Evolutionary conservation across 768 basidiomycete species (phyloP).

Genomic region (Boletellus ananas): DNA sequence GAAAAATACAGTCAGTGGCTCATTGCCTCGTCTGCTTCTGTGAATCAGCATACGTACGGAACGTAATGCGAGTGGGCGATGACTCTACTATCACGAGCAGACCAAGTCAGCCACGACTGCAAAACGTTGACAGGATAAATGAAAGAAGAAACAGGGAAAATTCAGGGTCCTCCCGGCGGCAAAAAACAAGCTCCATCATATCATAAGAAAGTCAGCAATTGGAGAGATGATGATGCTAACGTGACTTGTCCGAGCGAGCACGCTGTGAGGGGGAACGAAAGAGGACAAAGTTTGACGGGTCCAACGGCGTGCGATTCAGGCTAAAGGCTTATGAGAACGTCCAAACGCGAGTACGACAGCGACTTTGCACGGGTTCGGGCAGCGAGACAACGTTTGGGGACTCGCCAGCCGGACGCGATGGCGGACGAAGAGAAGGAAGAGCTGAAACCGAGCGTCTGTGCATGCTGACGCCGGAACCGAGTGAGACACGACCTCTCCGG

Average conservation of each 20-base stretch:
- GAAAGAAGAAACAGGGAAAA: neutral
- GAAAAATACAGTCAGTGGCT: too few species aligned
- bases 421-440: neutral
- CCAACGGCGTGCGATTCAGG: neutral
- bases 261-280: neutral
- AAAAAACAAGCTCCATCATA: neutral
- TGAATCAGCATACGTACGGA: too few species aligned
- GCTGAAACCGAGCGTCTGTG: constrained; percentile 2
- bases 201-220: neutral
- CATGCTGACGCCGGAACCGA: neutral
- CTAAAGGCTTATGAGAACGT: constrained; percentile 1
- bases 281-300: neutral
- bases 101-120: too few species aligned
- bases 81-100: too few species aligned
- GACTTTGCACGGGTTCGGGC: neutral
- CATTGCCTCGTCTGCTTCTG: too few species aligned
- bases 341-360: too few species aligned
- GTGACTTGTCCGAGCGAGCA: neutral
- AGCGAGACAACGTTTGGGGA: neutral
- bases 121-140: too few species aligned
- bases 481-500: too few species aligned
- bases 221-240: neutral
- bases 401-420: neutral
- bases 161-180: constrained; percentile 5
- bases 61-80: too few species aligned